Conservation (phyloP, 1,284 basidiomycete genomes). For the Exobasidium rhododendri region DNA sequence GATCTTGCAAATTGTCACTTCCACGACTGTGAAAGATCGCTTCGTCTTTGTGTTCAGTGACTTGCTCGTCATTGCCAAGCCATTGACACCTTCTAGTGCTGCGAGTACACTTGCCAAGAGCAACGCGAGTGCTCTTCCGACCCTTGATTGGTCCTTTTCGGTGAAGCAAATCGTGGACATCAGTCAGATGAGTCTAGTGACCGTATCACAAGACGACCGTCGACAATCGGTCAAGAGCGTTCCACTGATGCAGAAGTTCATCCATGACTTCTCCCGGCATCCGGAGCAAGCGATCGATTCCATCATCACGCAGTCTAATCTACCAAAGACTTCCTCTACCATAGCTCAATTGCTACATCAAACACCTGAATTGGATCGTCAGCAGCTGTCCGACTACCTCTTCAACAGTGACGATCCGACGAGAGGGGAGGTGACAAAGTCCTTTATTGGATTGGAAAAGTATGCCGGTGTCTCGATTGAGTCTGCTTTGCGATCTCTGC, state of each 20-base stretch:
- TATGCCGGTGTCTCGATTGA: constrained; percentile 80
- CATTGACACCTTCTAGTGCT: constrained; percentile 50
- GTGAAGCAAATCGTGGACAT: constrained; percentile 42
- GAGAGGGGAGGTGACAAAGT: constrained; percentile 71
- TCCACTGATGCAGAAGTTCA: constrained; percentile 59
- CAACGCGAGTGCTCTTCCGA: constrained; percentile 41
- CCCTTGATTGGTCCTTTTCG: constrained; percentile 36
- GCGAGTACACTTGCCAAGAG: too few relatives aligned
- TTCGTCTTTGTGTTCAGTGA: constrained; percentile 94
- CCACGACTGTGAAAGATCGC: constrained; percentile 90
- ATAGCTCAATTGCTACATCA: constrained; percentile 80
- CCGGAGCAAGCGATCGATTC: constrained; percentile 57
- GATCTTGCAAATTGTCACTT: constrained; percentile 87
- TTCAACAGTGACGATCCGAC: constrained; percentile 56
- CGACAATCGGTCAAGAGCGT: constrained; percentile 23
- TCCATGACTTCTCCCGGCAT: constrained; percentile 66
- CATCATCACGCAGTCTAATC: constrained; percentile 57
- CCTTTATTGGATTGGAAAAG: constrained; percentile 81
- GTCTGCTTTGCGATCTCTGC: constrained; percentile 79
- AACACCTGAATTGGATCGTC: constrained; percentile 76
- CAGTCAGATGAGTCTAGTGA: constrained; percentile 25
- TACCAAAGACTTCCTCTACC: constrained; percentile 56
- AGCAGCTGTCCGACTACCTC: constrained; percentile 78
- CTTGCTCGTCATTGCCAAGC: constrained; percentile 74
- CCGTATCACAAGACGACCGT: constrained; percentile 25